phyloP scores from a whole-genome alignment of 2,329 filamentous ascomycete species.

The Trichothecium roseum region DNA sequence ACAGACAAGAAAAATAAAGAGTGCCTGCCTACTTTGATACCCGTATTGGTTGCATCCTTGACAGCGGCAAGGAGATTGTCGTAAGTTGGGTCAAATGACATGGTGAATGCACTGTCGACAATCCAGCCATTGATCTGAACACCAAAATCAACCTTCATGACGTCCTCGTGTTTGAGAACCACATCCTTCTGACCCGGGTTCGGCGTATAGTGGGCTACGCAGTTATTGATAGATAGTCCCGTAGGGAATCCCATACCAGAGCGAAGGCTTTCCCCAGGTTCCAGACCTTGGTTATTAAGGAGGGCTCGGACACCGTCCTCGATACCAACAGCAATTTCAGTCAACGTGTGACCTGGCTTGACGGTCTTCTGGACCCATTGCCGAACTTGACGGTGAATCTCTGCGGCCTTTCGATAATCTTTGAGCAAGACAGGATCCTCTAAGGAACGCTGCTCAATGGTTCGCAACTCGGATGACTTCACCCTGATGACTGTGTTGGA shows the following conservation, averaged over 20 bases:
- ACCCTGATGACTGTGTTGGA: slow-evolving; percentile 12
- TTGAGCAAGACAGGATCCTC: slow-evolving; percentile 49
- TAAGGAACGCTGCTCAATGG: slow-evolving; percentile 10
- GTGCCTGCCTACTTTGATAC: slow-evolving; percentile 43
- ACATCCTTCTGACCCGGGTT: slow-evolving; percentile 67
- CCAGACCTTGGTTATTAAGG: slow-evolving; percentile 61
- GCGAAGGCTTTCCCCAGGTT: slow-evolving; percentile 63
- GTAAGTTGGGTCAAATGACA: slow-evolving; percentile 62
- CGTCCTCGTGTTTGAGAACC: slow-evolving; percentile 56
- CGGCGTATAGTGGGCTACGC: slow-evolving; percentile 72
- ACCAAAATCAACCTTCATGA: slow-evolving; percentile 70
- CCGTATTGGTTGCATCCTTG: slow-evolving; percentile 69
- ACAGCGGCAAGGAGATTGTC: slow-evolving; percentile 63
- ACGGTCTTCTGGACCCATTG: slow-evolving; percentile 70
- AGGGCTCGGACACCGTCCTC: slow-evolving; percentile 68
- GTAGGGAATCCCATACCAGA: slow-evolving; percentile 77
- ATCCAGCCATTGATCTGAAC: slow-evolving; percentile 69
- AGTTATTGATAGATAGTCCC: slow-evolving; percentile 69
- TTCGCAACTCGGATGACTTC: slow-evolving; percentile 14
- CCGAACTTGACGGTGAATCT: slow-evolving; percentile 71
- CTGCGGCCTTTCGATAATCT: slow-evolving; percentile 69
- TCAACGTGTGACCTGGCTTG: slow-evolving; percentile 66
- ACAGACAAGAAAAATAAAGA: too few species aligned
- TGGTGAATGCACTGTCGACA: slow-evolving; percentile 67
- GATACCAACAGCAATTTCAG: slow-evolving; percentile 70